Conservation (phyloP, 2,329 filamentous ascomycete species). For the Plectosphaerella cucumerina region DNA sequence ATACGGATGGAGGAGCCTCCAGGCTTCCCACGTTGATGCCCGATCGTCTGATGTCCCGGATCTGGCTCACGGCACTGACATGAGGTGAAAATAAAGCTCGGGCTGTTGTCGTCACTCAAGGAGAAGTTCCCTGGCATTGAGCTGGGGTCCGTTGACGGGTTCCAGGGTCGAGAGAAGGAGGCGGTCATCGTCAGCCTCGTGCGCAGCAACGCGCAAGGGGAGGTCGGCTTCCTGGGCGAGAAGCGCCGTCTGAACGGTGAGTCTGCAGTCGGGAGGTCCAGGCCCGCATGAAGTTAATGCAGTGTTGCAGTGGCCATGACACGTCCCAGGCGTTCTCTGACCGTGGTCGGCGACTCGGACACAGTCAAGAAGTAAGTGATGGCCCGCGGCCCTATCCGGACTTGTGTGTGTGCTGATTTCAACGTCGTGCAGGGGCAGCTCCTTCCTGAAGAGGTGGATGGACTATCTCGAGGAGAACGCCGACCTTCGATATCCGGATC, state of each 20-base stretch:
- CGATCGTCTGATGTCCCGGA: neutral
- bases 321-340: conserved; percentile 82
- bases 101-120: conserved; percentile 74
- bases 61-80: conserved; percentile 11
- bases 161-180: conserved; percentile 96
- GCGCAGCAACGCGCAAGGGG: conserved; percentile 77
- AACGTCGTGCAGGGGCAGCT: conserved; percentile 64
- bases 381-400: conserved; percentile 4
- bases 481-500: conserved; percentile 82
- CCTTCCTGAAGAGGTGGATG: conserved; percentile 90
- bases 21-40: neutral
- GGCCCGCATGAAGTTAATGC: conserved; percentile 21
- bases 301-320: conserved; percentile 90
- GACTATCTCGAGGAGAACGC: conserved; percentile 82
- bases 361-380: conserved; percentile 77
- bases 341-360: conserved; percentile 89
- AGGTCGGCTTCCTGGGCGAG: conserved; percentile 91
- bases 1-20: neutral
- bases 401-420: conserved; percentile 10
- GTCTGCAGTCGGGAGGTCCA: conserved; percentile 20
- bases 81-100: conserved; percentile 49
- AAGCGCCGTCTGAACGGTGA: conserved; percentile 88
- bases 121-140: conserved; percentile 81
- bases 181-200: conserved; percentile 92
- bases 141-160: conserved; percentile 94